Evolutionary conservation across 202 grass and related monocot species (phyloP).

Genomic region (Zoysia matrella): DNA sequence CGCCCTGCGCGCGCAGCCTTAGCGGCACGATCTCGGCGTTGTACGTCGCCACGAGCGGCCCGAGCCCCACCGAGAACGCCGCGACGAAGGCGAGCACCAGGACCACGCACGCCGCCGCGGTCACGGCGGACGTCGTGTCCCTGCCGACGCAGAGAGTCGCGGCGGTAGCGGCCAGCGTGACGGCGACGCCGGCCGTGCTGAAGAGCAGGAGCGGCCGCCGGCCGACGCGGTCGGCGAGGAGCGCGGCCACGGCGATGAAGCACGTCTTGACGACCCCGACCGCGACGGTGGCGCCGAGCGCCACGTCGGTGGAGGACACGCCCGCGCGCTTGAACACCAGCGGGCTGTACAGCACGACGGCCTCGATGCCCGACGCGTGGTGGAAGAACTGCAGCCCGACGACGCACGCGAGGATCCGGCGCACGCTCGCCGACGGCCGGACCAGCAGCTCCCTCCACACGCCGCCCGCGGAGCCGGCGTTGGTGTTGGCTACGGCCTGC

Average conservation of each 20-base stretch:
- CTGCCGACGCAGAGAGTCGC: not conserved
- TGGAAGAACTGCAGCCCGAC: conserved; percentile 55
- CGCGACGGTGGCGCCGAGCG: conserved; percentile 59
- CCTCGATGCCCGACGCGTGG: conserved; percentile 65
- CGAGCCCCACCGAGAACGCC: conserved; percentile 66
- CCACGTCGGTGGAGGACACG: conserved; percentile 24
- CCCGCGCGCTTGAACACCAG: conserved; percentile 60
- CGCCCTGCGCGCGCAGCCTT: conserved; percentile 54
- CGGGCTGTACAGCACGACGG: conserved; percentile 74
- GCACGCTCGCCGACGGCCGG: conserved; percentile 28
- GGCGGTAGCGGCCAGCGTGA: conserved; percentile 25
- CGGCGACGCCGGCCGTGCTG: conserved; percentile 52
- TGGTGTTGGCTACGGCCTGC: not conserved
- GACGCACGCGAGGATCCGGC: conserved; percentile 51
- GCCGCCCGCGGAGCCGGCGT: not conserved
- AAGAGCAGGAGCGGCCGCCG: conserved; percentile 60
- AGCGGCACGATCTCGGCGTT: conserved; percentile 62
- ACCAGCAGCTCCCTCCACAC: conserved; percentile 52
- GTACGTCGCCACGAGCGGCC: conserved; percentile 55
- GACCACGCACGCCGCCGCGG: conserved; percentile 39
- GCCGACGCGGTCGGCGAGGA: conserved; percentile 67
- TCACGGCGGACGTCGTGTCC: not conserved
- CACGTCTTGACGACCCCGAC: conserved; percentile 60
- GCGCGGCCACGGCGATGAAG: conserved; percentile 62
- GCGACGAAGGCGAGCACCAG: conserved; percentile 42